Evolutionary conservation across 495 filamentous ascomycete genomes (phyloP).

Genomic region (Hyaloscypha hepaticicola): DNA sequence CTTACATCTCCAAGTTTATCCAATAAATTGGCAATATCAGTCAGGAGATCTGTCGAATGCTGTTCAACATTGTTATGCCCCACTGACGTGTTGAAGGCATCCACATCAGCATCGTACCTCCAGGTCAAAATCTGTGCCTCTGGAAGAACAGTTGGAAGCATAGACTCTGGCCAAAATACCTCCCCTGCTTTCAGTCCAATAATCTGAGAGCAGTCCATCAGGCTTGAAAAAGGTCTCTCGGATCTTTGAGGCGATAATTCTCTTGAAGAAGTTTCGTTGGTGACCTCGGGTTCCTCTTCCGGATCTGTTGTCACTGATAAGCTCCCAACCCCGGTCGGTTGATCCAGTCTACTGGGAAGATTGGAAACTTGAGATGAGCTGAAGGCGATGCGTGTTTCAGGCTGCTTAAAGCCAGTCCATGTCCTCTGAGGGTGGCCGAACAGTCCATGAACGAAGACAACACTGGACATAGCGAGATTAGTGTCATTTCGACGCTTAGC

Average conservation of each 20-base stretch:
- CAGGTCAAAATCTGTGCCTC: not conserved
- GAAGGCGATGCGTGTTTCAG: not conserved
- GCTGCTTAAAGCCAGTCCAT: not conserved
- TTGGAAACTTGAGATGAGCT: too few species aligned
- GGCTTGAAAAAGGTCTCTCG: too few species aligned
- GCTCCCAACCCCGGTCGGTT: not conserved
- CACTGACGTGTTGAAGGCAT: not conserved
- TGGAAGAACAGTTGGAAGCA: not conserved
- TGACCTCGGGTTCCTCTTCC: not conserved
- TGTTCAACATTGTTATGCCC: not conserved
- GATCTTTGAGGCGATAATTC: too few species aligned
- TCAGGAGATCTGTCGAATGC: not conserved
- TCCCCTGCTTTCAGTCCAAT: not conserved
- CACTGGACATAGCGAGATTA: not conserved
- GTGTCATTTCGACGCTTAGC: too few species aligned
- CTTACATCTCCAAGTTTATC: too few species aligned
- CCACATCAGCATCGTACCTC: not conserved
- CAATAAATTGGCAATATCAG: not conserved
- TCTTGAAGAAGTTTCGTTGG: too few species aligned
- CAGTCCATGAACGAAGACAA: conserved; percentile 1
- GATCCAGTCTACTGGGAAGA: too few species aligned
- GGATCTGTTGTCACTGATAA: not conserved
- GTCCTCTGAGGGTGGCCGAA: not conserved
- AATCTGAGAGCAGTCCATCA: too few species aligned
- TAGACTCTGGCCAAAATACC: not conserved